Evolutionary conservation across 2,329 filamentous ascomycete species (phyloP), one percentile per base, ranked within the genome.

Genomic region (Colletotrichum tropicicola): DNA sequence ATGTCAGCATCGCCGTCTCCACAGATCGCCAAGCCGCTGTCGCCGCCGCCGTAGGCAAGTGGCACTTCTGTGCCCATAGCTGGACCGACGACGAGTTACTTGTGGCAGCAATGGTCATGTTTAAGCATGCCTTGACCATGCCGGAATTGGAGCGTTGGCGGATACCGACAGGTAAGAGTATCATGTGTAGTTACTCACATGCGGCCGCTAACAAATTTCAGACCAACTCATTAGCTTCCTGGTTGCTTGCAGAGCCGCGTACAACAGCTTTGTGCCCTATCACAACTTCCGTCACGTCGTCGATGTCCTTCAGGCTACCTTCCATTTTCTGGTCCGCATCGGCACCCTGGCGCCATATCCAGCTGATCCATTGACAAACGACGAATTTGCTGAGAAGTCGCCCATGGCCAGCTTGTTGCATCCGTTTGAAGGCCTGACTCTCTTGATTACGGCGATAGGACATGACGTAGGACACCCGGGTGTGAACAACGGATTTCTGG

Each of bases 251-350:
- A 91, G 95, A 67, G 90, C 91, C 49, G 93, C 96, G n/a, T 99
- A 99, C 81, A 98, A 98, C 77, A 92, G 89, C 63, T 97, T 97
- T 76, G 94, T 98, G 35, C 92, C 95, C 21, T 99, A 98, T 74
- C 96, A 99, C 82, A 99, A 99, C 79, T 99, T 98, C 77, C 92
- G 95, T 58, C 96, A 99, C 78, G 96, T 97, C 21, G 91, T 98
- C 67, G 96, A 99, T 78, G 96, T 99, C 27, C 84, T 98, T 56
- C 95, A 98, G 77, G 97, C 95, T 1, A 89, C 94, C 4, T 98
- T 98, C 76, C 90, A 91, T 79, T 97, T 98, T 74, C 87, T 98
- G 6, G 84, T 98, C 59, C 88, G 89, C 68, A 90, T 97, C 54
- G 92, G 93, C 60, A 88, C 89, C 32, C 81, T 97, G 52, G 91